Conservation (phyloP, 495 filamentous ascomycete species). For the Aspergillus mulundensis region DNA sequence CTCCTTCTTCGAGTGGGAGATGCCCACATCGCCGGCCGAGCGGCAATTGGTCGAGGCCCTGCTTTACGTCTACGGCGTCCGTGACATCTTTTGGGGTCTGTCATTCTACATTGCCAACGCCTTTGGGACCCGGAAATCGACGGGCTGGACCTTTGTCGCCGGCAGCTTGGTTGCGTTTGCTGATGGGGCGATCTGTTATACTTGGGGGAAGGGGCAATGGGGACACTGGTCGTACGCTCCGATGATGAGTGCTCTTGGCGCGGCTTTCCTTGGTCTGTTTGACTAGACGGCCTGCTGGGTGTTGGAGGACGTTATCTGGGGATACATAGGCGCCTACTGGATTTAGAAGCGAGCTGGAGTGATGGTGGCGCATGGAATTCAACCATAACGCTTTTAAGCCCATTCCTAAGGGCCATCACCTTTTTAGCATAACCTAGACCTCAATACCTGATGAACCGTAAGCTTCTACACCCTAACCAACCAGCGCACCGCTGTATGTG, state of each 20-base stretch:
- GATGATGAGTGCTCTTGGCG: slow-evolving; percentile 32
- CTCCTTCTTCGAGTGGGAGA: slow-evolving; percentile 42
- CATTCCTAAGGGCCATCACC: too few species aligned
- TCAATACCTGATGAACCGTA: too few species aligned
- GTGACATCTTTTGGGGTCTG: slow-evolving; percentile 52
- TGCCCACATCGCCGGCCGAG: slow-evolving; percentile 27
- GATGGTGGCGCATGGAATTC: too few species aligned
- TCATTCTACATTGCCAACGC: slow-evolving; percentile 37
- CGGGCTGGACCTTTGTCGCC: slow-evolving; percentile 45
- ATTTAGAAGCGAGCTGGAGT: too few species aligned
- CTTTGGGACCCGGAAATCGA: slow-evolving; percentile 35
- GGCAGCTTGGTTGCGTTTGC: slow-evolving; percentile 39
- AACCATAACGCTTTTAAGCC: too few species aligned
- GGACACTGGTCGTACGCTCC: slow-evolving; percentile 56
- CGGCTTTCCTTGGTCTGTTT: slow-evolving; percentile 25
- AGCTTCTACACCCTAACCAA: too few species aligned
- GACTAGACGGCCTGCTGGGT: neutral
- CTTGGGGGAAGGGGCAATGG: slow-evolving; percentile 43
- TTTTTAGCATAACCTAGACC: too few species aligned
- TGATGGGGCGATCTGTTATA: slow-evolving; percentile 45
- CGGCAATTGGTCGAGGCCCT: slow-evolving; percentile 35
- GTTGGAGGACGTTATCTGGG: neutral
- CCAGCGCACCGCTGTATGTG: too few species aligned
- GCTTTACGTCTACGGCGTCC: slow-evolving; percentile 46
- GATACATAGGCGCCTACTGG: too few species aligned